These are phyloP conservation scores for Globisporangium carolinianum DNA, from an alignment of 352 stramenopile species.

Conservation along the genomic window DNA sequence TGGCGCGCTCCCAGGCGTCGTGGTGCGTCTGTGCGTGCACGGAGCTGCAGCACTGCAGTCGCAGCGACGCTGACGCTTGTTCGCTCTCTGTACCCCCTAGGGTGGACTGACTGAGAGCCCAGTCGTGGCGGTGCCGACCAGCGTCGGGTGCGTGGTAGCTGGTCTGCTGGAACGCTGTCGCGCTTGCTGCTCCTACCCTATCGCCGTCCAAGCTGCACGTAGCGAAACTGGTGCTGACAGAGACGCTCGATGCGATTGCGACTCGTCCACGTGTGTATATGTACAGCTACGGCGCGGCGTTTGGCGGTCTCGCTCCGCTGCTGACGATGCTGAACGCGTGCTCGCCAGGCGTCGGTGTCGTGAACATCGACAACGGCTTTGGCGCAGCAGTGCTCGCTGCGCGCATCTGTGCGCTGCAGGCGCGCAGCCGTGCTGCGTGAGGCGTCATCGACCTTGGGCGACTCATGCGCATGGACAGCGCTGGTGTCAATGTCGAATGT, in stretches of 20 bases:
- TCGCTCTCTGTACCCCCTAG: conserved; percentile 13
- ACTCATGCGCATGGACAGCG: too few species aligned
- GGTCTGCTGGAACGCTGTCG: too few species aligned
- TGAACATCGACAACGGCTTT: conserved; percentile 99
- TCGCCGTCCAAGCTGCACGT: too few species aligned
- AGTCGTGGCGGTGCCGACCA: conserved; percentile 89
- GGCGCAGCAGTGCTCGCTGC: conserved; percentile 91
- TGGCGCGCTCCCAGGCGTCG: conserved; percentile 94
- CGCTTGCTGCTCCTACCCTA: too few species aligned
- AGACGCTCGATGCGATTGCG: too few species aligned
- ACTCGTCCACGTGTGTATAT: not conserved
- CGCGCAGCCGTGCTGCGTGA: not conserved
- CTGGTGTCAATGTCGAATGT: too few species aligned
- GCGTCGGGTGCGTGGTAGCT: conserved; percentile 74
- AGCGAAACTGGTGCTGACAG: too few species aligned
- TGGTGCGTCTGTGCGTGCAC: conserved; percentile 52
- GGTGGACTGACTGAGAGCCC: conserved; percentile 75
- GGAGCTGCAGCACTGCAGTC: too few species aligned
- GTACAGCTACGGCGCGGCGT: conserved; percentile 68
- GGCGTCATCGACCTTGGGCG: too few species aligned
- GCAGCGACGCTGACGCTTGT: too few species aligned
- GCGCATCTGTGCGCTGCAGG: not conserved
- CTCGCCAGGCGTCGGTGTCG: conserved; percentile 95
- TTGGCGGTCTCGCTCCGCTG: conserved; percentile 90
- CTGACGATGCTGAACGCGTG: conserved; percentile 98